These are phyloP conservation scores for Diplogelasinospora grovesii DNA, from an alignment of 495 filamentous ascomycete species.

Conservation along the genomic window DNA sequence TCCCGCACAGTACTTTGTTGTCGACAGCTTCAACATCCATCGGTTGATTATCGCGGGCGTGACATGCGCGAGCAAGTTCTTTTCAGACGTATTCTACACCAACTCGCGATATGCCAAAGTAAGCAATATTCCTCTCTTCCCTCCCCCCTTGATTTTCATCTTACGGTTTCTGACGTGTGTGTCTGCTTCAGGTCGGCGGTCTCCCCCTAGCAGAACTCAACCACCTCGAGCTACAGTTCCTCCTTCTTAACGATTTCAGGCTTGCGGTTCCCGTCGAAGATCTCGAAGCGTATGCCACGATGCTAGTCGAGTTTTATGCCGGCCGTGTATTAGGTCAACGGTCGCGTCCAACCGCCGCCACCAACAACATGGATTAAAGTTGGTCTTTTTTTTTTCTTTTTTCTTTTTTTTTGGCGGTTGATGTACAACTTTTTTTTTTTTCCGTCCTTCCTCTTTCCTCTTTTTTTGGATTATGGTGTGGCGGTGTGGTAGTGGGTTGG, in stretches of 20 bases:
- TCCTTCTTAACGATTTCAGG: conserved; percentile 94
- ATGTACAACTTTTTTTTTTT: too few species aligned
- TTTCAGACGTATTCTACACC: conserved; percentile 98
- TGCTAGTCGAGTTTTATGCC: conserved; percentile 98
- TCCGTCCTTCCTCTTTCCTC: too few species aligned
- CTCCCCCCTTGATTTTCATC: not conserved
- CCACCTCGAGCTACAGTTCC: conserved; percentile 93
- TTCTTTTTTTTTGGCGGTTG: too few species aligned
- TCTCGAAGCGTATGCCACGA: conserved; percentile 93
- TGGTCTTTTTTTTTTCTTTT: not conserved
- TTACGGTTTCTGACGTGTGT: not conserved
- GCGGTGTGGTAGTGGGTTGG: too few species aligned
- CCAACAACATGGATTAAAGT: not conserved
- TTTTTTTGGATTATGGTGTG: too few species aligned
- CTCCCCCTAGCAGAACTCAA: conserved; percentile 95
- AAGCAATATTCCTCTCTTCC: conserved; percentile 20
- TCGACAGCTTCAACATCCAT: conserved; percentile 99
- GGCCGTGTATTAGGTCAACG: conserved; percentile 72
- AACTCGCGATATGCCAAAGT: conserved; percentile 99
- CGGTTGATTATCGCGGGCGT: conserved; percentile 95
- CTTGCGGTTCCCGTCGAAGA: conserved; percentile 92
- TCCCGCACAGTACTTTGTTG: conserved; percentile 72
- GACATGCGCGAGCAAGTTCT: conserved; percentile 99
- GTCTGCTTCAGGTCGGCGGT: conserved; percentile 69
- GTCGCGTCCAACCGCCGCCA: conserved; percentile 16